phyloP scores from a whole-genome alignment of 495 filamentous ascomycete genomes.

The Lophium mytilinum region DNA sequence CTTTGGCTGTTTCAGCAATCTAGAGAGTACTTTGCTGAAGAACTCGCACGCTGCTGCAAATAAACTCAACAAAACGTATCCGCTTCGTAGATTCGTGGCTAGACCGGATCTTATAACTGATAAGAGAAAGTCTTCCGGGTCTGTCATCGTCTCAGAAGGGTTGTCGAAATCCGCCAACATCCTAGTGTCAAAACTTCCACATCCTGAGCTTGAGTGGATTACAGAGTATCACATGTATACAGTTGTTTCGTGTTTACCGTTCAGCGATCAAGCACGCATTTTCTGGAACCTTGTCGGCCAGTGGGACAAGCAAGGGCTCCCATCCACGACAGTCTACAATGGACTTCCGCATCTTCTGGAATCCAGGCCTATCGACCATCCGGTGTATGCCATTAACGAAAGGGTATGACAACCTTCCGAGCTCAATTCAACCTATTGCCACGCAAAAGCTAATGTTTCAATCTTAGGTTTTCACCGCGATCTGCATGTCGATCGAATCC shows the following conservation, averaged over 20 bases:
- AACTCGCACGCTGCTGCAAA: background rate
- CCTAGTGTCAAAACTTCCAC: slow-evolving; percentile 4
- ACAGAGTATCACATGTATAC: slow-evolving; percentile 10
- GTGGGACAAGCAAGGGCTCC: background rate
- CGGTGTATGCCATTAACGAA: background rate
- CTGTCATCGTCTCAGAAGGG: slow-evolving; percentile 8
- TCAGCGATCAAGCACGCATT: slow-evolving; percentile 2
- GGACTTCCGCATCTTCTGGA: background rate
- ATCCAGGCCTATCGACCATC: background rate
- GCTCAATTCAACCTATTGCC: too few relatives aligned
- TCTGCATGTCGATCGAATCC: background rate
- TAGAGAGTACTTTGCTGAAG: background rate
- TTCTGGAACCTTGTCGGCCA: slow-evolving; percentile 15
- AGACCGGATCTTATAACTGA: background rate
- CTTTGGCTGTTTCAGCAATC: background rate
- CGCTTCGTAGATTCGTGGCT: slow-evolving; percentile 4
- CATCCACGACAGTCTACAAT: background rate
- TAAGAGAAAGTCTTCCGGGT: background rate
- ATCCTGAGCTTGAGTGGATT: background rate
- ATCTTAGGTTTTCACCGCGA: background rate
- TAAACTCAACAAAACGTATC: slow-evolving; percentile 8
- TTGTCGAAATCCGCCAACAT: slow-evolving; percentile 6
- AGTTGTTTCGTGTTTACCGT: slow-evolving; percentile 9
- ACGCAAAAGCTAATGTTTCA: background rate
- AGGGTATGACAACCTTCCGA: background rate